A percentile compares a stretch with the other conserved stretches of the same genome.
Evolutionary conservation across 208 protist species (phyloP).

Genomic region (Crithidia fasciculata): DNA sequence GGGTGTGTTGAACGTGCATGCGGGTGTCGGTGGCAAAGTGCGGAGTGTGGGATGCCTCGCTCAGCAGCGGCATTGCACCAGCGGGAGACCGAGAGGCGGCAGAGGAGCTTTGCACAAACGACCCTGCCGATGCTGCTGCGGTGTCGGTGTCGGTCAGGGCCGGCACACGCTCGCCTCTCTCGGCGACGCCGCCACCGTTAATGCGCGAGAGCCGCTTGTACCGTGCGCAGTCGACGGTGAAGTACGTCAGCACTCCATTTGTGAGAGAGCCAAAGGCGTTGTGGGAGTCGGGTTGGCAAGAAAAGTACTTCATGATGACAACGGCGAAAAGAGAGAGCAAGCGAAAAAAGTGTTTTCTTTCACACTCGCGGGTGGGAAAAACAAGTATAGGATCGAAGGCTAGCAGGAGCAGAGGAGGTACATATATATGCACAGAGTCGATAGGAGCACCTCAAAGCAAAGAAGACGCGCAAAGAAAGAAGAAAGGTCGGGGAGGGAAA

Average conservation of each 20-base stretch:
- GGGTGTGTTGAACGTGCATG: conserved; percentile 49
- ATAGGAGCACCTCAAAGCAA: too few species aligned
- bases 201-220: conserved; percentile 16
- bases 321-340: background rate
- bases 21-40: conserved; percentile 27
- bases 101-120: background rate
- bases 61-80: background rate
- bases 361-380: too few species aligned
- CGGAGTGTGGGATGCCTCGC: conserved; percentile 9
- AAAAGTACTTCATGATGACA: conserved; percentile 79
- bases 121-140: too few species aligned
- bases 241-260: conserved; percentile 76
- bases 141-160: too few species aligned
- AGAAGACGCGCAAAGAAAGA: too few species aligned
- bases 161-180: background rate
- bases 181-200: background rate
- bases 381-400: too few species aligned
- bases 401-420: too few species aligned
- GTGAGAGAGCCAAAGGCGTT: conserved; percentile 82
- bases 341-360: background rate
- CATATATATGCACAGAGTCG: too few species aligned
- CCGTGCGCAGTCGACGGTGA: conserved; percentile 56
- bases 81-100: background rate
- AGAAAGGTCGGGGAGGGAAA: too few species aligned
- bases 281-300: conserved; percentile 81